Percentiles rank a stretch among this genome's conserved stretches.
phyloP scores from a whole-genome alignment of 1,139 yeast species.

The Keqinozyma sinolaborantium region DNA sequence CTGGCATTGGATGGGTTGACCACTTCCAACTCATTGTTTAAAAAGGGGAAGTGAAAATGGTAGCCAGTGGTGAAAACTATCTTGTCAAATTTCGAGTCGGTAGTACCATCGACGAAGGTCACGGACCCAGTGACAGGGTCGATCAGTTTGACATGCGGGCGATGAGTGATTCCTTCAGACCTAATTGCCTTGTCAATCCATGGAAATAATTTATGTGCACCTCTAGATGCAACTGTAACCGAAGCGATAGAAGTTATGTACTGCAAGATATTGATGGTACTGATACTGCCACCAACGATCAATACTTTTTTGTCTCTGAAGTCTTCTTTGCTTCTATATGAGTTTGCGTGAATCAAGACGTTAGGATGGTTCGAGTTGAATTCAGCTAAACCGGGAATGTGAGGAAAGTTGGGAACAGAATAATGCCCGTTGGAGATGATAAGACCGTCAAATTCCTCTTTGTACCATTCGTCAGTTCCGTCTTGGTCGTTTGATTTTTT shows the following conservation, averaged over 20 bases:
- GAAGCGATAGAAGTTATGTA: constrained; percentile 41
- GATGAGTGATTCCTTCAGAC: constrained; percentile 31
- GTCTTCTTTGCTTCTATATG: constrained; percentile 49
- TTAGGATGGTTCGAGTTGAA: constrained; percentile 46
- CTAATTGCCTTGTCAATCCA: constrained; percentile 35
- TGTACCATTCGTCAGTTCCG: constrained; percentile 32
- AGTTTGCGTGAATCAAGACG: constrained; percentile 54
- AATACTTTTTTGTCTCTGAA: constrained; percentile 41
- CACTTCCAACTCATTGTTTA: constrained; percentile 17
- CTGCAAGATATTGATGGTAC: constrained; percentile 51
- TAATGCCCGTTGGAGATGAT: constrained; percentile 56
- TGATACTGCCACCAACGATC: constrained; percentile 49
- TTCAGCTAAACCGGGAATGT: constrained; percentile 47
- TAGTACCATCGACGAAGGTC: constrained; percentile 25
- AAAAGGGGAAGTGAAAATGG: constrained; percentile 34
- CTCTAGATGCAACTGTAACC: constrained; percentile 35
- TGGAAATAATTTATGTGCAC: constrained; percentile 23
- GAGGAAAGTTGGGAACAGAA: constrained; percentile 47
- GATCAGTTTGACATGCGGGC: constrained; percentile 23
- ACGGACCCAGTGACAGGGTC: constrained; percentile 22
- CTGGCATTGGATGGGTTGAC: constrained; percentile 22
- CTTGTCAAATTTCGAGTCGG: constrained; percentile 21
- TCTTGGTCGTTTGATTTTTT: constrained; percentile 18
- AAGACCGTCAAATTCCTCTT: constrained; percentile 44
- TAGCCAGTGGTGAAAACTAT: constrained; percentile 35